phyloP scores from a whole-genome alignment of 176 grass and related monocot species.

The Carex kokanica region DNA sequence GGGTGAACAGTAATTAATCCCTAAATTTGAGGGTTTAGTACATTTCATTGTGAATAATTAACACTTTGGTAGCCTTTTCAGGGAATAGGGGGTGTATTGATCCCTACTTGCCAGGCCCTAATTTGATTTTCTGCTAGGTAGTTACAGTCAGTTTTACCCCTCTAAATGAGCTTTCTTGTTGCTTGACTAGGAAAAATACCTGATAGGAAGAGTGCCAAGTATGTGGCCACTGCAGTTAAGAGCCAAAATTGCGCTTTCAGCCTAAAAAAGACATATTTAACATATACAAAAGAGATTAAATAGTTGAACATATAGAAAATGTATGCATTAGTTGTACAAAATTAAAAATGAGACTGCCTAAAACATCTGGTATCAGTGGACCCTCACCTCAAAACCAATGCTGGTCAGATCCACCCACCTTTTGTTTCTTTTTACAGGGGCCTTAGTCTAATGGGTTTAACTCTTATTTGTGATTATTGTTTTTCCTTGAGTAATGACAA shows the following conservation, averaged over 20 bases:
- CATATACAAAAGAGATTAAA: conserved; percentile 18
- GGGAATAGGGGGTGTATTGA: background rate
- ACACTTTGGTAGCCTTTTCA: background rate
- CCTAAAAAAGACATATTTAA: conserved; percentile 38
- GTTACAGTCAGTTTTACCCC: background rate
- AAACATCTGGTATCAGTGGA: background rate
- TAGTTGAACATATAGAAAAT: background rate
- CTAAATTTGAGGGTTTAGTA: background rate
- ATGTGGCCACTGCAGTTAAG: conserved; percentile 71
- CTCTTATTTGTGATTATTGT: background rate
- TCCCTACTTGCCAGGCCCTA: background rate
- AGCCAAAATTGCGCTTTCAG: conserved; percentile 83
- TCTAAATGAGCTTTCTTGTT: background rate
- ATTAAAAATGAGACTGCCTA: background rate
- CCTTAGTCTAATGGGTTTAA: conserved; percentile 3
- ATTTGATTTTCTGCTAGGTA: background rate
- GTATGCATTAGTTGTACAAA: background rate
- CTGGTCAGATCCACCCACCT: background rate
- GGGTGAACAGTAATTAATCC: background rate
- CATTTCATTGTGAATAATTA: background rate
- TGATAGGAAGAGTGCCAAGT: conserved; percentile 70
- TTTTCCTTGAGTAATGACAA: background rate
- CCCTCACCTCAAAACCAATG: background rate
- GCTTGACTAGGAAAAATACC: conserved; percentile 33
- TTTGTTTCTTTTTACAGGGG: background rate